phyloP scores from a whole-genome alignment of 2,329 filamentous ascomycete genomes.

The Cladophialophora exuberans region DNA sequence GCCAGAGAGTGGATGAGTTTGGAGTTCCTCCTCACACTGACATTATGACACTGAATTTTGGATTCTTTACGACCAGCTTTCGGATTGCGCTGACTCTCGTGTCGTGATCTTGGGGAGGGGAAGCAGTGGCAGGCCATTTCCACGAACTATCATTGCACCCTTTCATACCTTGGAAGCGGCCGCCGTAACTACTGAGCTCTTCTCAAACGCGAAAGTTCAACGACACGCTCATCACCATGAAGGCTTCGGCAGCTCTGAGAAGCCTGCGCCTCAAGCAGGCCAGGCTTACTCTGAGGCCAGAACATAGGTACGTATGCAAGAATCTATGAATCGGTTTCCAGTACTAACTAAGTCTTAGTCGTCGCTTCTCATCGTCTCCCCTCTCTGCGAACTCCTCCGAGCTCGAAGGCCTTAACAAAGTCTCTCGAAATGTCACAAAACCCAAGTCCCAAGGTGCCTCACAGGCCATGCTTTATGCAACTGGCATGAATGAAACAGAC shows the following conservation, averaged over 20 bases:
- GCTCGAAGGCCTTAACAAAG: constrained; percentile 68
- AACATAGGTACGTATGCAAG: constrained; percentile 12
- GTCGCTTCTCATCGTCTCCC: constrained; percentile 23
- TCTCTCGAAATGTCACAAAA: constrained; percentile 86
- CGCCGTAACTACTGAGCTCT: not conserved
- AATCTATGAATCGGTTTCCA: not conserved
- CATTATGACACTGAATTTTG: too few species aligned
- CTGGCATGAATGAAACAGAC: constrained; percentile 80
- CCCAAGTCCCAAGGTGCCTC: constrained; percentile 98
- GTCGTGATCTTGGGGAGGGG: too few species aligned
- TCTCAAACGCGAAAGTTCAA: not conserved
- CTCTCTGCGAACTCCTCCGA: constrained; percentile 20
- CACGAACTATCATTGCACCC: too few species aligned
- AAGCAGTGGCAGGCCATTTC: too few species aligned
- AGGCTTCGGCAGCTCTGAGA: constrained; percentile 23
- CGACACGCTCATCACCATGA: constrained; percentile 19
- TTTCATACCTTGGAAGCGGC: too few species aligned
- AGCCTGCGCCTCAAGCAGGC: constrained; percentile 27
- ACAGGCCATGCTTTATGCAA: constrained; percentile 98
- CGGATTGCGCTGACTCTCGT: too few species aligned
- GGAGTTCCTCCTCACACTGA: not conserved
- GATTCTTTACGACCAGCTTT: constrained; percentile 6
- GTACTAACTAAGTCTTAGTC: constrained; percentile 8
- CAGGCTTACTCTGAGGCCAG: constrained; percentile 3
- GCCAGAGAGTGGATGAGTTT: not conserved